Evolutionary conservation across 2,329 filamentous ascomycete species (phyloP), one percentile per base, ranked within the genome.

Genomic region (Beauveria australis): DNA sequence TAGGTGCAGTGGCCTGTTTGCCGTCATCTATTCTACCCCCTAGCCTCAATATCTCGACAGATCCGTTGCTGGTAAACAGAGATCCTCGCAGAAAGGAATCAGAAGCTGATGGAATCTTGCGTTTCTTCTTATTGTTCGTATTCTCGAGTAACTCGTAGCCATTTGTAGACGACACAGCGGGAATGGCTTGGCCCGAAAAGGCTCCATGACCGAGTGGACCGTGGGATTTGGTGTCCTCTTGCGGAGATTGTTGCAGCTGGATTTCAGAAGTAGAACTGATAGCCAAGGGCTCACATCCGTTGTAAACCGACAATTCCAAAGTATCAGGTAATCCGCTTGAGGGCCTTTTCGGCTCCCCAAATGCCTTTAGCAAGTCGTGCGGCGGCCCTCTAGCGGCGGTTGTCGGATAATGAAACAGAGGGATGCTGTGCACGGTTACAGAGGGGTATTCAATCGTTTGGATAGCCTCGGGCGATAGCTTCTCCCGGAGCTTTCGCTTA

Each of bases 41-140:
- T 16, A 19, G 30, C 19, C 51, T 26, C n/a, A 44, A 24, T 18
- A 16, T 41, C 10, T 49, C 53, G 16, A 33, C 28, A 41, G 40
- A 26, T 22, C 28, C 47, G 18, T 22, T 49, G 33, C n/a, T 47
- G 18, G 12, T 70, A 68, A 52, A 69, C 64, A 30, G 67, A 63
- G 22, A 71, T 62, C 30, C 70, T 66, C 55, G 64, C 22, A 80
- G 66, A 3, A 73, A 83, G 16, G 86, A 79, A 67, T 90, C 89
- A 19, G 90, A 89, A 10, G 91, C 91, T 0, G 92, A 92, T 0
- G 94, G 94, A 43, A 99, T 97, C 76, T 99, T 99, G 66, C 94
- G 85, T 75, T 99, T 97, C 79, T 97, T 99, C 76, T 99, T 99
- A 72, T 99, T 99, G 73, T 96, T 97, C 41, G 91, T 96, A 69